Conservation (phyloP, 306 rosid genomes). For the Trifolium fragiferum region DNA sequence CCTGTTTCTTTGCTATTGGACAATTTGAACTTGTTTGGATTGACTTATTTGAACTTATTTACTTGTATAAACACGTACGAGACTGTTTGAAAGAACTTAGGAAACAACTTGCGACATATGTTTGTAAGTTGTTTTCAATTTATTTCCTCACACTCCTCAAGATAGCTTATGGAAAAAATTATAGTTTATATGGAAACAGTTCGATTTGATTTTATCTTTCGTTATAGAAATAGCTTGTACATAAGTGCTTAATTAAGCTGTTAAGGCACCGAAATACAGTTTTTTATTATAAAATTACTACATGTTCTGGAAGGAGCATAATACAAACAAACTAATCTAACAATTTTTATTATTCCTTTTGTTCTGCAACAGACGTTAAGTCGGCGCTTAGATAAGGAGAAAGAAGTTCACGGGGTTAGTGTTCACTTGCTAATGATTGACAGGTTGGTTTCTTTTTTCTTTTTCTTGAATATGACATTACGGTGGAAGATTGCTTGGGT, state of each 20-base stretch:
- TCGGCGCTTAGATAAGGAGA: conserved; percentile 62
- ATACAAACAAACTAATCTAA: background rate
- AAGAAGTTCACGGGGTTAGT: conserved; percentile 57
- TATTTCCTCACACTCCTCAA: background rate
- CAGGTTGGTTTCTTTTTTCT: conserved; percentile 57
- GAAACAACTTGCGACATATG: background rate
- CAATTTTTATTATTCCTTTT: conserved; percentile 11
- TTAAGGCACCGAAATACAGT: background rate
- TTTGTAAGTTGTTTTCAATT: background rate
- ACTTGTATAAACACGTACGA: background rate
- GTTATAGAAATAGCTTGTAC: too few species aligned
- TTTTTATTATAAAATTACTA: background rate
- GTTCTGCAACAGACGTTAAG: conserved; percentile 60
- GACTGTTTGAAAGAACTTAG: background rate
- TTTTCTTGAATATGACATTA: background rate
- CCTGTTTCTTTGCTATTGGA: background rate
- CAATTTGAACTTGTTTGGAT: background rate
- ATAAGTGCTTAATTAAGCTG: background rate
- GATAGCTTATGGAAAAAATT: background rate
- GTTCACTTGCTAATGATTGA: conserved; percentile 77
- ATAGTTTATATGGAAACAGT: background rate
- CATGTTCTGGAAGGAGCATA: background rate
- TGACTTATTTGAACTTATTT: background rate
- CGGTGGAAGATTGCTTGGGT: conserved; percentile 11
- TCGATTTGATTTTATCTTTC: too few species aligned